phyloP scores from a whole-genome alignment of 2,329 filamentous ascomycete genomes.

The Mariannaea sp. region DNA sequence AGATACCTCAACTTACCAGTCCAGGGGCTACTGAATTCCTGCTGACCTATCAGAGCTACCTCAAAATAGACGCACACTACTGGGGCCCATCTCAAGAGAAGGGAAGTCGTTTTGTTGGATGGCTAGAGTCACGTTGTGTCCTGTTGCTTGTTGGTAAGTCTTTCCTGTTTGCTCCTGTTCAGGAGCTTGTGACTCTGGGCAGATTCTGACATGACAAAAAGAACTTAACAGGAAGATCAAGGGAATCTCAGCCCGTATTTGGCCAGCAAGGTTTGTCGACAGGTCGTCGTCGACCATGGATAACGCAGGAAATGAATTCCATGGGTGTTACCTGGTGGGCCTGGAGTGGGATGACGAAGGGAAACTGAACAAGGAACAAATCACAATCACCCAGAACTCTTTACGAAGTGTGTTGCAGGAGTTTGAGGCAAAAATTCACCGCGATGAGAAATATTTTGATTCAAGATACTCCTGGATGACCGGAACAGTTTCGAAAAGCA shows the following conservation, averaged over 20 bases:
- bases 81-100: slow-evolving; percentile 64
- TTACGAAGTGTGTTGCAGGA: slow-evolving; percentile 51
- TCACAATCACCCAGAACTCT: slow-evolving; percentile 47
- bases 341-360: slow-evolving; percentile 47
- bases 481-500: slow-evolving; percentile 44
- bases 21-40: slow-evolving; percentile 55
- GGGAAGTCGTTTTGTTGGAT: slow-evolving; percentile 62
- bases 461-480: slow-evolving; percentile 54
- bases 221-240: slow-evolving; percentile 61
- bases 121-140: slow-evolving; percentile 66
- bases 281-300: slow-evolving; percentile 29
- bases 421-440: slow-evolving; percentile 55
- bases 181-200: background rate
- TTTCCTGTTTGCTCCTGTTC: background rate
- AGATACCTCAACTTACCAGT: background rate
- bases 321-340: slow-evolving; percentile 66
- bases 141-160: slow-evolving; percentile 59
- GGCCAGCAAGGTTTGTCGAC: slow-evolving; percentile 64
- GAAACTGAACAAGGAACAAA: slow-evolving; percentile 46
- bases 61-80: slow-evolving; percentile 67
- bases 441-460: slow-evolving; percentile 55
- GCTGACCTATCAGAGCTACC: slow-evolving; percentile 55
- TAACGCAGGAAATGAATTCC: slow-evolving; percentile 52
- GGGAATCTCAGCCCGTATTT: slow-evolving; percentile 60
- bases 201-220: slow-evolving; percentile 34